Percentiles rank a stretch among this genome's conserved stretches.
Evolutionary conservation across 352 stramenopile species (phyloP).

Genomic region (Pythium dissimile): DNA sequence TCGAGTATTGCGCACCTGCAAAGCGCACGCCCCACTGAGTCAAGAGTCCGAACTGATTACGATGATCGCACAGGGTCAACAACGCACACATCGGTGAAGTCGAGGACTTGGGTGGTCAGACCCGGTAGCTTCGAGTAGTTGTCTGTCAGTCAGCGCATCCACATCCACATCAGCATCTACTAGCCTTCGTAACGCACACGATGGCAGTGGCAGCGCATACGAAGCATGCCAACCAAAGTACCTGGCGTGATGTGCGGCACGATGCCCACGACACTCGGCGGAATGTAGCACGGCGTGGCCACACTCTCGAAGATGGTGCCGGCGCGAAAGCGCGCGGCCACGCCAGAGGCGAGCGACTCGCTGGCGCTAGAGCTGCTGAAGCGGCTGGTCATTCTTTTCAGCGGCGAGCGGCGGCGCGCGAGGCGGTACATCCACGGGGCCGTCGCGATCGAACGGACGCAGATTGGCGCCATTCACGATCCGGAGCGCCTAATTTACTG

Average conservation of each 20-base stretch:
- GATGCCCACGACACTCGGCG: slow-evolving; percentile 58
- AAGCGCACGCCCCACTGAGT: not conserved
- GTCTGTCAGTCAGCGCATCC: slow-evolving; percentile 32
- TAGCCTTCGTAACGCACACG: not conserved
- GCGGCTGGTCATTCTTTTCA: slow-evolving; percentile 3
- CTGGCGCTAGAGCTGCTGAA: slow-evolving; percentile 13
- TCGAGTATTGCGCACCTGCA: slow-evolving; percentile 31
- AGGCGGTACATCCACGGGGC: slow-evolving; percentile 17
- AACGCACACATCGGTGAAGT: slow-evolving; percentile 68
- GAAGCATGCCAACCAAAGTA: slow-evolving; percentile 8
- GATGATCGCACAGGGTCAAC: no score
- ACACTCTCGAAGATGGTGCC: slow-evolving; percentile 32
- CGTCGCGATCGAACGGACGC: not conserved
- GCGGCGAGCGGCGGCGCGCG: not conserved
- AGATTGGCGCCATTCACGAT: not conserved
- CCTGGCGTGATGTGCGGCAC: slow-evolving; percentile 71
- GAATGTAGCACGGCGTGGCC: slow-evolving; percentile 70
- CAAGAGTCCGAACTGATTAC: no score
- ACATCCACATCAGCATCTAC: no score
- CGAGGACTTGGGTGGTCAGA: slow-evolving; percentile 56
- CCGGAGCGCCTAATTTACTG: no score
- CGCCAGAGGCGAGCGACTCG: slow-evolving; percentile 28
- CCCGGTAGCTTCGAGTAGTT: slow-evolving; percentile 58
- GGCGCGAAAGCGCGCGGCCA: slow-evolving; percentile 29
- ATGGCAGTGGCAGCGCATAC: not conserved